Evolutionary conservation across 148 eudicot genomes (phyloP), one percentile per base, ranked within the genome.

Genomic region (Fagopyrum homotropicum): DNA sequence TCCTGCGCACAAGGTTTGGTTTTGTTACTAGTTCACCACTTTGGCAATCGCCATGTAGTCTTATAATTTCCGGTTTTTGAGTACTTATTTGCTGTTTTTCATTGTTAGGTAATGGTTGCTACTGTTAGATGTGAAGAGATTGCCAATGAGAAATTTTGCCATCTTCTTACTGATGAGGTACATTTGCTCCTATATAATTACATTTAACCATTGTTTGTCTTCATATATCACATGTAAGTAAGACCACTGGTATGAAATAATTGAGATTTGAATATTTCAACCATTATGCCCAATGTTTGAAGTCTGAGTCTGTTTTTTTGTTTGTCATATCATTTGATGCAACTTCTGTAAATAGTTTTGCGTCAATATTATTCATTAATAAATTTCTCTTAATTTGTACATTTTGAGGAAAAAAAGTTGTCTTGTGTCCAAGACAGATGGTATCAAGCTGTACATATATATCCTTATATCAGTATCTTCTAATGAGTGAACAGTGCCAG

Each of bases 1-100:
- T 73, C 83, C 83, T 73, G 70, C 81, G 56, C 83, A 80, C 59
- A 80, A 73, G 83, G 83, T 54, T 17, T 68, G 60, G n/a, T 64
- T 55, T 51, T 35, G 40, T 35, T 35, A 35, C 40, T 35, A 1
- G 0, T 35, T 35, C 40, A 35, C 40, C 40, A 35, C 40, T 35
- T 35, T 35, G 40, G 35, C 35, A 30, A 30, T 30, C 40, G 40
- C 1, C 40, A 35, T 35, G 40, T 2, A 35, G 1, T 59, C 40
- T 59, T 22, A 3, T 59, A 35, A 59, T 10, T 59, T 59, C 30
- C 10, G 7, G 40, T 35, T 22, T 59, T 22, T 19, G 30, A 26
- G 69, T 10, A 8, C 16, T 30, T 61, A 61, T 61, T 29, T 19
- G 29, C 43, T 26, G 15, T 61, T 9, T 56, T 29, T 26, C 44